Percentiles rank a stretch among this genome's conserved stretches.
Conservation (phyloP, 345 rosid species). For the Cardamine chenopodiifolia region DNA sequence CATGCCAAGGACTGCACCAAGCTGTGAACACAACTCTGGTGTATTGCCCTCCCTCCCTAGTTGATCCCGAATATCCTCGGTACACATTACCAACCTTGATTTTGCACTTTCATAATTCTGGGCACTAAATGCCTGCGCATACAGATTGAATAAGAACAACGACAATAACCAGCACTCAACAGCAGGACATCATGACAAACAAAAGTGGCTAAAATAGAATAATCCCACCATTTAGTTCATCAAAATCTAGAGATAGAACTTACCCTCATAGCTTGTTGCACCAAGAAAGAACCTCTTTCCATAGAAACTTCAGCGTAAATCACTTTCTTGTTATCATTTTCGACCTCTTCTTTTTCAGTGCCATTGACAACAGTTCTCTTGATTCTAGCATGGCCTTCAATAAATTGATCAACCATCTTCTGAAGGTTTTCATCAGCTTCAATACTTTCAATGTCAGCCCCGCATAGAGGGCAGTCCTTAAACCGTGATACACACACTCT, state of each 20-base stretch:
- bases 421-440: slow-evolving; percentile 80
- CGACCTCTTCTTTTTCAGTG: slow-evolving; percentile 51
- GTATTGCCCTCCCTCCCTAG: slow-evolving; percentile 70
- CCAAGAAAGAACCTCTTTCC: slow-evolving; percentile 97
- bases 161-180: slow-evolving; percentile 7
- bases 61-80: slow-evolving; percentile 80
- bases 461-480: slow-evolving; percentile 93
- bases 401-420: slow-evolving; percentile 77
- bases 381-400: slow-evolving; percentile 95
- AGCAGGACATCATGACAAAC: not conserved
- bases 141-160: slow-evolving; percentile 21
- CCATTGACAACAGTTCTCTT: slow-evolving; percentile 64
- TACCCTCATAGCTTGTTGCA: slow-evolving; percentile 97
- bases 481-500: slow-evolving; percentile 78
- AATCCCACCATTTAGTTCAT: not conserved
- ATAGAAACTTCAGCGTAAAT: slow-evolving; percentile 90
- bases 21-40: slow-evolving; percentile 92
- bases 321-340: slow-evolving; percentile 56
- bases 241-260: slow-evolving; percentile 42
- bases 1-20: slow-evolving; percentile 98
- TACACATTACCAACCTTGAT: slow-evolving; percentile 78
- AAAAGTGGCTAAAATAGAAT: slow-evolving; percentile 1
- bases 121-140: slow-evolving; percentile 75
- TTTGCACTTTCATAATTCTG: slow-evolving; percentile 90
- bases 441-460: slow-evolving; percentile 85